Percentiles rank a stretch among this genome's conserved stretches.
These are phyloP conservation scores for Xylaria sp. DNA, from an alignment of 2,329 filamentous ascomycete genomes.

Conservation along the genomic window DNA sequence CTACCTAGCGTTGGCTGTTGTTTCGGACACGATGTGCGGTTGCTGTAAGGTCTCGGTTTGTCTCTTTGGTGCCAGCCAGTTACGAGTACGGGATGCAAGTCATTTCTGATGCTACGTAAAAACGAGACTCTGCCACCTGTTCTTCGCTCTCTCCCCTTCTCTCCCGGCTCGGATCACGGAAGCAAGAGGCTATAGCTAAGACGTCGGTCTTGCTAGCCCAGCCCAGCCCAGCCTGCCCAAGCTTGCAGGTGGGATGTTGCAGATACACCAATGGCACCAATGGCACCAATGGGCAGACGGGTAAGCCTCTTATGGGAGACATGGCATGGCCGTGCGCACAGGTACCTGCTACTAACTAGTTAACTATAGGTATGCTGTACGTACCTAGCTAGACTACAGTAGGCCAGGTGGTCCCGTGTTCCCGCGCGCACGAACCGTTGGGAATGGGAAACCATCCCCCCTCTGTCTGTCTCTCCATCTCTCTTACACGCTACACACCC, in stretches of 20 bases:
- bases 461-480: not conserved
- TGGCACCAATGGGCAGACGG: constrained; percentile 5
- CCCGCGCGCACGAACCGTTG: constrained; percentile 5
- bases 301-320: not conserved
- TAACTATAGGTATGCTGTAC: too few species aligned
- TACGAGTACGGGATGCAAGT: constrained; percentile 13
- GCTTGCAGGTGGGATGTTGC: constrained; percentile 25
- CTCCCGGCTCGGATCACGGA: constrained; percentile 9
- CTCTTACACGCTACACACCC: not conserved
- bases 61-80: not conserved
- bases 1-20: constrained; percentile 3
- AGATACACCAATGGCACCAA: constrained; percentile 2
- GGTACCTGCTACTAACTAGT: not conserved
- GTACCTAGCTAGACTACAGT: not conserved
- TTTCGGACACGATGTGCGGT: not conserved
- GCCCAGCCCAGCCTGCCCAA: constrained; percentile 13
- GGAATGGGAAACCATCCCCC: not conserved
- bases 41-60: not conserved
- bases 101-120: constrained; percentile 21
- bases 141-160: constrained; percentile 1
- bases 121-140: constrained; percentile 7
- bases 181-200: constrained; percentile 23
- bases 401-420: not conserved
- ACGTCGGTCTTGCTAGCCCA: constrained; percentile 8
- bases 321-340: constrained; percentile 25